Conservation (phyloP, 345 rosid species). For the Fremontodendron californicum region DNA sequence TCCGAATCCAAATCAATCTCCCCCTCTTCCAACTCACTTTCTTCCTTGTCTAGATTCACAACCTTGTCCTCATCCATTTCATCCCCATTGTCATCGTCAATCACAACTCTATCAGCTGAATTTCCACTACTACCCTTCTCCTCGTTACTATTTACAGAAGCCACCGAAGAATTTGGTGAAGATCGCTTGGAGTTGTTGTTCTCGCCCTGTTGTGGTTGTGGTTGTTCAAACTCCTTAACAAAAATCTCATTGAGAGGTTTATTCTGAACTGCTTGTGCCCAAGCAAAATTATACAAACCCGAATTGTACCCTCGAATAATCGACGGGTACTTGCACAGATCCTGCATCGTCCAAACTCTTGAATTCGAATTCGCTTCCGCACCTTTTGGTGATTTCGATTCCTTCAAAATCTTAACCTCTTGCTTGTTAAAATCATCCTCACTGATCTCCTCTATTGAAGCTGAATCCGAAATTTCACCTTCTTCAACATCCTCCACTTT, state of each 20-base stretch:
- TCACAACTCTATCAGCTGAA: slow-evolving; percentile 38
- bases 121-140: slow-evolving; percentile 17
- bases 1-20: slow-evolving; percentile 71
- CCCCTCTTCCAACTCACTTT: slow-evolving; percentile 96
- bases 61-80: slow-evolving; percentile 31
- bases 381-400: slow-evolving; percentile 24
- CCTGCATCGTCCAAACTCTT: slow-evolving; percentile 86
- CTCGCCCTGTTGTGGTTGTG: neutral
- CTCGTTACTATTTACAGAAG: slow-evolving; percentile 33
- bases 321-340: slow-evolving; percentile 58
- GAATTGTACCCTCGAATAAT: slow-evolving; percentile 48
- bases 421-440: slow-evolving; percentile 52
- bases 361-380: slow-evolving; percentile 28
- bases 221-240: slow-evolving; percentile 43
- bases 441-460: slow-evolving; percentile 67
- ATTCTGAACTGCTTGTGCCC: slow-evolving; percentile 98
- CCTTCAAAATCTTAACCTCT: slow-evolving; percentile 32
- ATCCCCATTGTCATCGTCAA: slow-evolving; percentile 58
- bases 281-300: slow-evolving; percentile 72
- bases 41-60: slow-evolving; percentile 57
- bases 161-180: slow-evolving; percentile 36
- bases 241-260: slow-evolving; percentile 61
- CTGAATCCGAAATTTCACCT: slow-evolving; percentile 81
- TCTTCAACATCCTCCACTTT: slow-evolving; percentile 66
- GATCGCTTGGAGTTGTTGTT: slow-evolving; percentile 41